Base-by-base conservation (phyloP, 176 grass and related monocot species). In the Ensete glaucum region DNA sequence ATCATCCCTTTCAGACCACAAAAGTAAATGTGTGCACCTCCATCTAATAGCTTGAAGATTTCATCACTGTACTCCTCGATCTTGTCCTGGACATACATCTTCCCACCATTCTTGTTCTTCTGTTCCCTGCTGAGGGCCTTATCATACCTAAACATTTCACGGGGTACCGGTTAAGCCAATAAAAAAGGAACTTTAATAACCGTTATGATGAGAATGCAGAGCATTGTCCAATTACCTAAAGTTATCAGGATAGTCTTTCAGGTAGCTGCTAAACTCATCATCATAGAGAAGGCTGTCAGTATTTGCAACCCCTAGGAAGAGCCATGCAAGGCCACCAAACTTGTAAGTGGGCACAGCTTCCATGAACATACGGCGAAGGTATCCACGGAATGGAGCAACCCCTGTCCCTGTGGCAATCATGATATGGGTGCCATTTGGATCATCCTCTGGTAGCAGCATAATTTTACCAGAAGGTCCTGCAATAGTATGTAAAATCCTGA, bases 1-100 rank as follows among this genome's bases (percentile, higher is more conserved):
- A 98, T 98, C 95, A 98, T 98, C 54, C 90, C 95, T 71, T 91
- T 98, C 82, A 98, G 80, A 77, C 86, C 90, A 19, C 95, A 94
- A 11, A 94, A 98, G 80, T 91, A 98, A 51, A 98, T 98, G 76
- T 94, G 90, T 0, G 88, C 88, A 1, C 95, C 88, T 6, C 57
- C 69, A 71, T 94, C 90, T 51, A 98, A 74, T 34, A 98, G 86
- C 82, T 86, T 98, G 65, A 94, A 94, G 22, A 98, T 89, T 82
- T 94, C 78, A 66, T 94, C 88, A n/a, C 88, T 94, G 86, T 43
- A 43, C 4, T 94, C 94, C 78, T 91, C 95, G 52, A 94, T 94
- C 81, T 43, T 43, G 73, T 98, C 95, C 84, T 98, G 95, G 43
- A 93, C 90, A 4, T 98, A 93, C 94, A 93, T 93, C 88, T 98